Percentiles rank a stretch among this genome's conserved stretches.
Evolutionary conservation across 768 basidiomycete genomes (phyloP).

Genomic region (Macrolepiota dolichaula): DNA sequence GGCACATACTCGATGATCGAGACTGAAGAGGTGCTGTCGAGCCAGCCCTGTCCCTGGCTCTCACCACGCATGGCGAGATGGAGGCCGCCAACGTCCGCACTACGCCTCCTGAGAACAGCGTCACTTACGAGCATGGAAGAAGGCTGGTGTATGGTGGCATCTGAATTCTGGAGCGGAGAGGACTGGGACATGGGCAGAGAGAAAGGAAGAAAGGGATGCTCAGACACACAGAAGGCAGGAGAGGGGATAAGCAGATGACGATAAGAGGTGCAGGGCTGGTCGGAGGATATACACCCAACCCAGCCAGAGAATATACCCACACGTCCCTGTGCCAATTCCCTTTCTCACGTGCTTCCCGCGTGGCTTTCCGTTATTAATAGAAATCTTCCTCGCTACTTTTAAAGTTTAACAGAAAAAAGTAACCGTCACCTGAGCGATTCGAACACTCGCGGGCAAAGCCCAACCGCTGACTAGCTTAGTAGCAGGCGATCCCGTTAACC

Average conservation of each 20-base stretch:
- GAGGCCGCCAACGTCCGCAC: constrained; percentile 89
- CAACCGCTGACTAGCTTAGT: constrained; percentile 18
- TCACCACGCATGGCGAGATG: constrained; percentile 68
- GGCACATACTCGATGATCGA: constrained; percentile 44
- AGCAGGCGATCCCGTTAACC: constrained; percentile 64
- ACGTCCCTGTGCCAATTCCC: constrained; percentile 24
- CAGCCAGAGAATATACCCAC: background rate
- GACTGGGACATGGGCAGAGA: constrained; percentile 4
- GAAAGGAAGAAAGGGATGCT: constrained; percentile 13
- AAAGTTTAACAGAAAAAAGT: constrained; percentile 12
- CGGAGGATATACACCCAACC: background rate
- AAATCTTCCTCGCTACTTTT: background rate
- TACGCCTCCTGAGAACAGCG: constrained; percentile 40
- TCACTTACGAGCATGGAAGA: constrained; percentile 4
- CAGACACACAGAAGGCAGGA: constrained; percentile 13
- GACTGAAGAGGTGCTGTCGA: constrained; percentile 36
- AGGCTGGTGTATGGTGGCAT: constrained; percentile 8
- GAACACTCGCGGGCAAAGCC: constrained; percentile 30
- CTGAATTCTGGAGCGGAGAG: background rate
- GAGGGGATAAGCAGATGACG: constrained; percentile 14
- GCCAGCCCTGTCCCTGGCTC: constrained; percentile 70
- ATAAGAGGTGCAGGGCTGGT: background rate
- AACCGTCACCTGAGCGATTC: constrained; percentile 31
- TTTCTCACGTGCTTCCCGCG: constrained; percentile 43
- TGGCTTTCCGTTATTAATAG: constrained; percentile 30